Percentiles rank a stretch among this genome's conserved stretches.
Evolutionary conservation across 495 filamentous ascomycete genomes (phyloP).

Genomic region (Xylaria sp.): DNA sequence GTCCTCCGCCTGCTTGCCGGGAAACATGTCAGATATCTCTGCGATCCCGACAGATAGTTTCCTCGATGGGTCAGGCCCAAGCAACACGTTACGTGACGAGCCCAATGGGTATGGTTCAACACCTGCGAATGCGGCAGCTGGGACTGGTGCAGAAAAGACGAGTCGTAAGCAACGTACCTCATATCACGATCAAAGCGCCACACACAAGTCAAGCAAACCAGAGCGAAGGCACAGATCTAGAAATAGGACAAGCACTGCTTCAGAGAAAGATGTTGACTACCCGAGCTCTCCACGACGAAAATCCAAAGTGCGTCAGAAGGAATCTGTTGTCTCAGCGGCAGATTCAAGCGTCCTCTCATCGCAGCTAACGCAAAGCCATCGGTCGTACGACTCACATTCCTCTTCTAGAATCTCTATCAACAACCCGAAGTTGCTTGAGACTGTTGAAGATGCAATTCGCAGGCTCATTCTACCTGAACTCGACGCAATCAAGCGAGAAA

Average conservation of each 20-base stretch:
- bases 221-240: slow-evolving; percentile 62
- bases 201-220: slow-evolving; percentile 45
- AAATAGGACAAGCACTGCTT: slow-evolving; percentile 66
- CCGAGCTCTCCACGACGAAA: slow-evolving; percentile 65
- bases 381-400: slow-evolving; percentile 77
- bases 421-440: slow-evolving; percentile 93
- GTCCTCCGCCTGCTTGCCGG: slow-evolving; percentile 62
- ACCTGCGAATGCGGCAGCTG: slow-evolving; percentile 44
- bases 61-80: slow-evolving; percentile 68
- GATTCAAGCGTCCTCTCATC: slow-evolving; percentile 79
- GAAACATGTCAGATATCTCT: slow-evolving; percentile 80
- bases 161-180: slow-evolving; percentile 52
- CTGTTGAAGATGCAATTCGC: slow-evolving; percentile 94
- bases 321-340: slow-evolving; percentile 64
- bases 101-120: slow-evolving; percentile 39
- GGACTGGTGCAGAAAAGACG: slow-evolving; percentile 58
- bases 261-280: slow-evolving; percentile 67
- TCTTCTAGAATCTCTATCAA: slow-evolving; percentile 86
- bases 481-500: slow-evolving; percentile 87
- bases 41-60: slow-evolving; percentile 91
- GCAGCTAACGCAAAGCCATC: slow-evolving; percentile 70
- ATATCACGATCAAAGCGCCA: slow-evolving; percentile 41
- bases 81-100: slow-evolving; percentile 43
- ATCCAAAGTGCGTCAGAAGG: slow-evolving; percentile 67
- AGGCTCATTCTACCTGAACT: slow-evolving; percentile 91